Evolutionary conservation across 208 protist genomes (phyloP).

Genomic region (Trypanosoma vivax): DNA sequence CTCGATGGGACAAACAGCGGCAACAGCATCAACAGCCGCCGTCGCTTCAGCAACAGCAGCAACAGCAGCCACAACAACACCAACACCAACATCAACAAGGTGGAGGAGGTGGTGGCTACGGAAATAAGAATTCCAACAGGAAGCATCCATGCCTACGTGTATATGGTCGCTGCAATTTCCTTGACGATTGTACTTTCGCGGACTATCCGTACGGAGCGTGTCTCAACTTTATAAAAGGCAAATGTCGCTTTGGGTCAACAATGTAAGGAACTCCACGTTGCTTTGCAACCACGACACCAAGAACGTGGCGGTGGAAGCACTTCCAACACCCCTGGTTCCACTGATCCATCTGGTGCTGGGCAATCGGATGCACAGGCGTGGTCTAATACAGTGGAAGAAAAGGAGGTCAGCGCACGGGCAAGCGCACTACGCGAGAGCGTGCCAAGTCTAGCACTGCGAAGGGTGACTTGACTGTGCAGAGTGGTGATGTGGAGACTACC

Average conservation of each 20-base stretch:
- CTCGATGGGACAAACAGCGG: slow-evolving; percentile 17
- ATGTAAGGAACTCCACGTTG: slow-evolving; percentile 87
- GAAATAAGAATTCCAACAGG: slow-evolving; percentile 7
- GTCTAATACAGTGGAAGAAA: slow-evolving; percentile 10
- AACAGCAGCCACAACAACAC: slow-evolving; percentile 7
- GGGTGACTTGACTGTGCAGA: not conserved
- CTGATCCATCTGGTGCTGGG: too few relatives aligned
- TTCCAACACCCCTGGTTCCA: slow-evolving; percentile 2
- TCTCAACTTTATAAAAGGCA: slow-evolving; percentile 87
- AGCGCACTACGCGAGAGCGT: slow-evolving; percentile 6
- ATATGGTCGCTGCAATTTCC: slow-evolving; percentile 88
- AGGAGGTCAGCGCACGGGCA: not conserved
- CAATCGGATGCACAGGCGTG: too few relatives aligned
- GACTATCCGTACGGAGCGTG: slow-evolving; percentile 86
- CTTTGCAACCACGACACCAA: slow-evolving; percentile 32
- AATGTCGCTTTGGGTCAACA: slow-evolving; percentile 78
- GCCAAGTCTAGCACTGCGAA: slow-evolving; percentile 18
- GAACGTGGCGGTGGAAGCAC: slow-evolving; percentile 9
- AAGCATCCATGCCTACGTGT: slow-evolving; percentile 83
- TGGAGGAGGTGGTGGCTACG: not conserved
- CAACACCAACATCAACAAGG: slow-evolving; percentile 10
- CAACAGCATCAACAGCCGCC: slow-evolving; percentile 34
- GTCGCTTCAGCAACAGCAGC: too few relatives aligned
- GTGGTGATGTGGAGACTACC: slow-evolving; percentile 3
- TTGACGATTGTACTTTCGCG: slow-evolving; percentile 81